phyloP scores from a whole-genome alignment of 495 filamentous ascomycete species.

The Xylaria intraflava region DNA sequence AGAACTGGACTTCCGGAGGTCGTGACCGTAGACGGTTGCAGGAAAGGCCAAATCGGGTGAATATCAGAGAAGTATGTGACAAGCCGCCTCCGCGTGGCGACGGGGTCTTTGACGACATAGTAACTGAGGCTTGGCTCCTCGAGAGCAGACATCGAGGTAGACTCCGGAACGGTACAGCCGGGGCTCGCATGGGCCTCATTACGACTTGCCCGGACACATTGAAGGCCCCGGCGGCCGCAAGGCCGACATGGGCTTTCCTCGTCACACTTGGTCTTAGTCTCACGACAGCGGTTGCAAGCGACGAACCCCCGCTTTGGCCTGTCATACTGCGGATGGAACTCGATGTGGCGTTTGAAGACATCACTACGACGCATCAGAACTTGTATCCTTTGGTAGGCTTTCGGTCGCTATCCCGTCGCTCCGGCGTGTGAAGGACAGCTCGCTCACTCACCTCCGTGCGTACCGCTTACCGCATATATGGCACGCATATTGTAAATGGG shows the following conservation, averaged over 20 bases:
- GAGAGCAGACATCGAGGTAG: neutral
- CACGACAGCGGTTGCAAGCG: constrained; percentile 1
- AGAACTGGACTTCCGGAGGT: constrained; percentile 9
- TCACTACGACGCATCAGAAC: constrained; percentile 12
- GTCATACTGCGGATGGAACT: constrained; percentile 18
- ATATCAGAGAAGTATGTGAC: constrained; percentile 15
- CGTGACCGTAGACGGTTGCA: constrained; percentile 18
- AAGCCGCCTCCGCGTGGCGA: neutral
- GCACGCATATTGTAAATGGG: constrained; percentile 18
- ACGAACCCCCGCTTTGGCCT: constrained; percentile 1
- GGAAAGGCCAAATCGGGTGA: constrained; percentile 25
- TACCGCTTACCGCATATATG: constrained; percentile 25
- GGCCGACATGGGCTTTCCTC: constrained; percentile 2
- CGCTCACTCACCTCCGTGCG: constrained; percentile 20
- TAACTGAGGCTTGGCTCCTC: neutral
- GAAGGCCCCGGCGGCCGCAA: neutral
- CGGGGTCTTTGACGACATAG: neutral
- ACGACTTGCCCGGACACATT: neutral
- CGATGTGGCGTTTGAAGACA: constrained; percentile 26
- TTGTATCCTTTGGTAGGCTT: too few species aligned
- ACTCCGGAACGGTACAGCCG: neutral
- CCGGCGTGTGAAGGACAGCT: neutral
- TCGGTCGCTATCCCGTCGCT: too few species aligned
- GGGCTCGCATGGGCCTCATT: neutral
- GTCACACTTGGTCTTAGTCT: constrained; percentile 6